Percentiles rank a stretch among this genome's conserved stretches.
Evolutionary conservation across 1,284 basidiomycete species (phyloP).

Genomic region (Melampsora abietis-canadensis): DNA sequence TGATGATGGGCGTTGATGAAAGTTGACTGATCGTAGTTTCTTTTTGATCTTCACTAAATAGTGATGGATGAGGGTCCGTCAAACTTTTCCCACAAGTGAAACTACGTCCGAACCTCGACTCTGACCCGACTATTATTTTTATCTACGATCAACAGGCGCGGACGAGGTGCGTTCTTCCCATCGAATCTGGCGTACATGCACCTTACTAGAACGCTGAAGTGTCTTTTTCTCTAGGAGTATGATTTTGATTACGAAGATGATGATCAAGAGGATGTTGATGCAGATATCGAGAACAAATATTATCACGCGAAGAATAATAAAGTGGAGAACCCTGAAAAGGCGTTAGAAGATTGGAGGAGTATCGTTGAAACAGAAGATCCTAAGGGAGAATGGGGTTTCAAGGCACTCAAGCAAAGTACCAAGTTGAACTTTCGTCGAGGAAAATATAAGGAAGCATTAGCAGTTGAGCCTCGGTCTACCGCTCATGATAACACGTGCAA

Average conservation of each 20-base stretch:
- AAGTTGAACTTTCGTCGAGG: slow-evolving; percentile 83
- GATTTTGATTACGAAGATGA: slow-evolving; percentile 91
- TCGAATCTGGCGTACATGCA: background rate
- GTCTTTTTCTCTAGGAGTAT: slow-evolving; percentile 68
- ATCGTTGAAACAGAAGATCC: slow-evolving; percentile 85
- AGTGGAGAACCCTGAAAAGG: slow-evolving; percentile 82
- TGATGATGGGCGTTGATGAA: background rate
- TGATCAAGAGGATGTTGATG: slow-evolving; percentile 74
- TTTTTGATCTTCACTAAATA: background rate
- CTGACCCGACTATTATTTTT: background rate
- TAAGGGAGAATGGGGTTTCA: slow-evolving; percentile 98
- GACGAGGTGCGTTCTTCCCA: slow-evolving; percentile 12
- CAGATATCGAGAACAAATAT: slow-evolving; percentile 98
- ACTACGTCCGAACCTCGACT: too few relatives aligned
- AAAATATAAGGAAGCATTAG: slow-evolving; percentile 76
- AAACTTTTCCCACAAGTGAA: background rate
- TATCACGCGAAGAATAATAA: slow-evolving; percentile 94
- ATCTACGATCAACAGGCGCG: background rate
- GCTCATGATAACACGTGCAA: background rate
- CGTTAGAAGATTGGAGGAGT: slow-evolving; percentile 76
- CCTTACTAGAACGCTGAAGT: background rate
- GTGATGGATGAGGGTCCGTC: slow-evolving; percentile 43
- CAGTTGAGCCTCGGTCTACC: slow-evolving; percentile 68
- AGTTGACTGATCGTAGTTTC: background rate
- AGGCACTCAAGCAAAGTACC: slow-evolving; percentile 94